Percentiles rank a stretch among this genome's conserved stretches.
These are phyloP conservation scores for Fraxinus velutina DNA, from an alignment of 305 asterid genomes.

Conservation along the genomic window DNA sequence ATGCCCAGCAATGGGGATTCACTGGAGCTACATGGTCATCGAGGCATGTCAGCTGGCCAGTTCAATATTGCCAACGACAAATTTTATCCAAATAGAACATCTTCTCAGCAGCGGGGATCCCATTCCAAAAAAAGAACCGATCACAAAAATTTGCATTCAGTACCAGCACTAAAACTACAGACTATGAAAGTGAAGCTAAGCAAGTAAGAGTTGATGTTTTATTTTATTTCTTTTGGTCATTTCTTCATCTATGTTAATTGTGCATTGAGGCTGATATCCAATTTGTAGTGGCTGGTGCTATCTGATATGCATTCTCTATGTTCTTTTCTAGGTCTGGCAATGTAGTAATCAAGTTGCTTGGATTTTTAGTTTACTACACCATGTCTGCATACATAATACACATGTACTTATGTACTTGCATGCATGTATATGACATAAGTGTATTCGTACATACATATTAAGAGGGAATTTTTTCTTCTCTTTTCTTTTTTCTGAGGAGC, in stretches of 20 bases:
- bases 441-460: background rate
- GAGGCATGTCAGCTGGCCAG: slow-evolving; percentile 58
- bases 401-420: background rate
- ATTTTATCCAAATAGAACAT: slow-evolving; percentile 84
- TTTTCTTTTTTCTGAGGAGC: background rate
- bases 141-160: slow-evolving; percentile 94
- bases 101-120: slow-evolving; percentile 90
- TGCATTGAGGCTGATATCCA: slow-evolving; percentile 11
- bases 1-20: slow-evolving; percentile 59
- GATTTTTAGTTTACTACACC: background rate
- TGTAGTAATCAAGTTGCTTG: background rate
- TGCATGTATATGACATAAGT: background rate
- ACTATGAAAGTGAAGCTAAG: slow-evolving; percentile 93
- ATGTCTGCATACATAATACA: background rate
- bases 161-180: slow-evolving; percentile 93
- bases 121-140: slow-evolving; percentile 85
- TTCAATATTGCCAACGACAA: slow-evolving; percentile 94
- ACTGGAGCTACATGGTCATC: slow-evolving; percentile 62
- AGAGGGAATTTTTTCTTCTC: background rate
- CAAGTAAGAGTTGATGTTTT: slow-evolving; percentile 58
- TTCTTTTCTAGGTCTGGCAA: background rate
- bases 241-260: background rate
- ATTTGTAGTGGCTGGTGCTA: background rate
- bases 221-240: slow-evolving; percentile 22
- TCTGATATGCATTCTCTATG: background rate